Evolutionary conservation across 495 filamentous ascomycete genomes (phyloP), one percentile per base, ranked within the genome.

Genomic region (Talaromyces thailandensis): DNA sequence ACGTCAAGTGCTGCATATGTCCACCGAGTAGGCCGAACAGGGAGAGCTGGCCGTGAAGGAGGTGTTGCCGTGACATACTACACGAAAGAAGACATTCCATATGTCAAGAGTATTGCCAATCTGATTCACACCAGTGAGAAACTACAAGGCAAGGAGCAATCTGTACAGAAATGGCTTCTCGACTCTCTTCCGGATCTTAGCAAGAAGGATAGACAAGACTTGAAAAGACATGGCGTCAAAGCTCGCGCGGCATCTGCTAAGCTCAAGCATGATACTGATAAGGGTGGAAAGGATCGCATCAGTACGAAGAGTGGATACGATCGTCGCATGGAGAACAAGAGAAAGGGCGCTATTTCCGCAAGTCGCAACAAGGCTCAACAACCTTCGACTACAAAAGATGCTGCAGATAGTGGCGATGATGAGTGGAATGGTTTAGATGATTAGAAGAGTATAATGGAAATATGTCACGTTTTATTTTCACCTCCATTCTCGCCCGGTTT

Each of bases 61-160:
- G 94, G 94, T 24, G 83, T 95, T n/a, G 92, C 91, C 0, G 87
- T 98, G 0, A 98, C 94, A 1, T 87, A 93, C 63, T 98, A 96
- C 67, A 98, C 94, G 0, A 91, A 94, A 69, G 94, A 96, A 56
- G 94, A 98, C 70, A 86, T 97, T 24, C 86, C 88, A 2, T 91
- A 92, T 65, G 82, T 98, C 18, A 96, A 94, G 78, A 89, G 83
- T 63, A 88, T 98, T 40, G 93, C 92, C 40, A 96, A 96, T 68
- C 89, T 97, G 7, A 96, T 98, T 66, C 82, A 90, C 6, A 83
- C 83, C 29, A 90, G 89, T 66, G 90, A 96, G 76, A 89, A 86
- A 73, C 73, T 77, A 16, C 73, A 76, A 23, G 76, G 75, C 0
- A 71, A 78, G 58, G 70, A 73, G 4, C 77, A 74, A 2, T 78